Base-by-base conservation (phyloP, 176 grass and related monocot genomes). In the Tillandsia fasciculata region DNA sequence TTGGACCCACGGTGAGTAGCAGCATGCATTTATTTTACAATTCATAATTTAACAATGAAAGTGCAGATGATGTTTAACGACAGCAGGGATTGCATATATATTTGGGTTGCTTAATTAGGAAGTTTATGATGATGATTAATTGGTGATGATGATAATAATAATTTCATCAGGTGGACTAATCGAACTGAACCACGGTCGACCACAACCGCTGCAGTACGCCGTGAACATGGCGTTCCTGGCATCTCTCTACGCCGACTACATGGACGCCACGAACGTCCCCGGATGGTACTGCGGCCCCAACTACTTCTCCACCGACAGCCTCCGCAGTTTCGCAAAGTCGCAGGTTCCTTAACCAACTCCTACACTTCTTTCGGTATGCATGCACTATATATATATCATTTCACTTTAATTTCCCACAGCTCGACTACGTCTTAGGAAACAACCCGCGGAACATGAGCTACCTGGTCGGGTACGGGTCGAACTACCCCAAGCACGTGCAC, bases 401-500 rank as follows among this genome's bases (percentile, higher is more conserved):
- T 11, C 12, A 7, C n/a, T 53, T 53, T 20, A 20, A 20, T 20
- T 17, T 14, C 15, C 68, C 20, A 50, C 77, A 99, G 94, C 51
- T 97, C 12, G 63, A 92, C 79, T 97, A 97, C 52, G 69, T 97
- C 2, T 79, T 97, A 22, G 93, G 93, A 9, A 76, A 90, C 12
- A 97, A 97, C 78, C 89, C 93, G 9, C 81, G 63, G 80, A 85
- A 90, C 65, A 97, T 97, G 93, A 92, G 93, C 81, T 97, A 92
- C 79, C 53, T 97, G 73, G 89, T 92, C 9, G 93, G 93, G 0
- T 92, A 85, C 74, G 88, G 93, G 64, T 77, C 83, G 65, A 97
- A 83, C 64, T 92, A 92, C 84, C 93, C 93, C 11, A 83, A 70
- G 22, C 75, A 76, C 63, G 27, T 92, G 70, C 89, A 97, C 89